A percentile compares a stretch with the other conserved stretches of the same genome.
Evolutionary conservation across 352 stramenopile species (phyloP).

Genomic region (Halophytophthora polymorphica): DNA sequence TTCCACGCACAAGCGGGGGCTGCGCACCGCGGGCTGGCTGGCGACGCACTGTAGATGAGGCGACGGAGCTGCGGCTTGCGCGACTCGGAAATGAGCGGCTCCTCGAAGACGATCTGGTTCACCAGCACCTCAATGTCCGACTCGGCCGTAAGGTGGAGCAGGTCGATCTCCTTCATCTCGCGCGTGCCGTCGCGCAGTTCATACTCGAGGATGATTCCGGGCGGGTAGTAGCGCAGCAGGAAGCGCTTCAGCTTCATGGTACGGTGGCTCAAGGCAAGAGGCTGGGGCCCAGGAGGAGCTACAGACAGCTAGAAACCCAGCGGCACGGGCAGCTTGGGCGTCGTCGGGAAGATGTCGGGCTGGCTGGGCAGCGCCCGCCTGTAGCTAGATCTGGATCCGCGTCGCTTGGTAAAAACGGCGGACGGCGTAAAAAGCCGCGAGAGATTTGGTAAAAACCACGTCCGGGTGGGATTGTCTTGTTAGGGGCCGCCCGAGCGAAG

Average conservation of each 20-base stretch:
- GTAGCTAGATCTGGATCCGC: too few species aligned
- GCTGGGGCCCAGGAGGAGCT: too few species aligned
- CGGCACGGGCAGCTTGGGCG: too few species aligned
- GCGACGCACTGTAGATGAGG: slow-evolving; percentile 88
- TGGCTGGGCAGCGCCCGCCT: too few species aligned
- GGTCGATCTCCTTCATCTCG: slow-evolving; percentile 95
- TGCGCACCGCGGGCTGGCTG: not conserved
- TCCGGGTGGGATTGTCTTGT: too few species aligned
- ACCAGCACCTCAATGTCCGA: slow-evolving; percentile 93
- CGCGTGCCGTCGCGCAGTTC: slow-evolving; percentile 90
- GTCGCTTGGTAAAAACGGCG: too few species aligned
- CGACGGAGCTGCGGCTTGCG: slow-evolving; percentile 92
- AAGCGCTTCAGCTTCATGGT: slow-evolving; percentile 96
- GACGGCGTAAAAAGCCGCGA: too few species aligned
- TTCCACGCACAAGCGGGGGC: not conserved
- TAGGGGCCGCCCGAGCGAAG: too few species aligned
- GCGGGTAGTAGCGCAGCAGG: slow-evolving; percentile 94
- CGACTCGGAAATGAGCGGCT: slow-evolving; percentile 91
- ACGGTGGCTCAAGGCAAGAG: too few species aligned
- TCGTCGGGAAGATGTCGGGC: too few species aligned
- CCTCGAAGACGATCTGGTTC: slow-evolving; percentile 95
- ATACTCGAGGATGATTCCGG: slow-evolving; percentile 96
- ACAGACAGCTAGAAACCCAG: too few species aligned
- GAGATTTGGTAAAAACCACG: too few species aligned
- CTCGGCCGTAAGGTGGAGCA: slow-evolving; percentile 92